Base-by-base conservation (phyloP, 139 green algal species). In the Coccomyxa sp. region DNA sequence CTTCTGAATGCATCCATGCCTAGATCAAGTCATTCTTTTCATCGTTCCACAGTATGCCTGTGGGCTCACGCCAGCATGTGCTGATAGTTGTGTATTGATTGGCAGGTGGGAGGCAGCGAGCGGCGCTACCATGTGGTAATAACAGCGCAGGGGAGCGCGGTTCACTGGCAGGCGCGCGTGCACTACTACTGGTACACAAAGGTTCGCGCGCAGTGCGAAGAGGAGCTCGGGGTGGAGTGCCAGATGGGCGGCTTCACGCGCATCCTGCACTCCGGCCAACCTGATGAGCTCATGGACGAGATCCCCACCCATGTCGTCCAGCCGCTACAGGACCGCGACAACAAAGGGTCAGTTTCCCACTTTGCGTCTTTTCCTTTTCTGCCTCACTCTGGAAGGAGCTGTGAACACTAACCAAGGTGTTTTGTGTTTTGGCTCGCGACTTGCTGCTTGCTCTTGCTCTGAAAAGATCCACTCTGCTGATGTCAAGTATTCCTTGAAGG, bases 221-320 rank as follows among this genome's bases (percentile, higher is more conserved):
- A 85, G 75, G 74, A 75, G 74, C 21, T n/a, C 18, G n/a, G 58
- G 25, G 84, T 71, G 58, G 71, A 58, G 71, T 92, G 87, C 58
- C 85, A 93, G 76, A 97, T 98, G 94, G 96, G 95, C 13, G 95
- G 93, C 57, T 99, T 97, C 89, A 99, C 97, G 16, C 92, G 97
- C 14, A 82, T 99, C 74, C 91, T 99, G 87, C 96, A 99, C 91
- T 95, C 89, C 14, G 97, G 96, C 0, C 15, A 86, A 25, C 25
- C 88, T 1, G 97, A 99, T 82, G 92, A 98, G 38, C 90, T 99
- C 21, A 97, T 99, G 93, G 91, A 96, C 76, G 95, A 98, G 85
- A 96, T 99, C 17, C 97, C 97, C 28, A 98, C 97, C 15, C 93
- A 96, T 81, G 92, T 99, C 68, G 96, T 94, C 16, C 85, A 98